These are phyloP conservation scores for Lichtheimia hyalospora DNA, from an alignment of 371 early-diverging fungal genomes.

Conservation along the genomic window DNA sequence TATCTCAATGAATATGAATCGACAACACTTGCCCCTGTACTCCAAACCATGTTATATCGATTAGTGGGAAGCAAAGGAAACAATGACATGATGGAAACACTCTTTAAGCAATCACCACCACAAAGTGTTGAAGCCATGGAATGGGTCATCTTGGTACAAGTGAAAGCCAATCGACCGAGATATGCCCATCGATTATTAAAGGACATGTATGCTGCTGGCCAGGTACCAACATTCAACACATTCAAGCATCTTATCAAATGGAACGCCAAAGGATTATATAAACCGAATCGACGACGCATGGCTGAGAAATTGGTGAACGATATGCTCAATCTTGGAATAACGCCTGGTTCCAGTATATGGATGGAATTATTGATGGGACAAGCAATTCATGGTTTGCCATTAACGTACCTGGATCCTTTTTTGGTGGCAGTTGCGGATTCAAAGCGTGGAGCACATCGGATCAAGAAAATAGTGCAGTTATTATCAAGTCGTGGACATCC, in stretches of 20 bases:
- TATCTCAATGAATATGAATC: not conserved
- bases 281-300: constrained; percentile 1
- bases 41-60: constrained; percentile 4
- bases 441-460: not conserved
- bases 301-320: constrained; percentile 10
- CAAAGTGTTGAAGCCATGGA: constrained; percentile 9
- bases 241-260: constrained; percentile 15
- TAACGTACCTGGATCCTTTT: not conserved
- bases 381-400: constrained; percentile 1
- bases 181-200: constrained; percentile 9
- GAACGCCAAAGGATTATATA: constrained; percentile 11
- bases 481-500: constrained; percentile 14
- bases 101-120: not conserved
- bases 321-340: constrained; percentile 13
- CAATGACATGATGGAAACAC: constrained; percentile 11
- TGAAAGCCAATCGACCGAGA: constrained; percentile 6
- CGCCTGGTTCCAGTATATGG: constrained; percentile 6
- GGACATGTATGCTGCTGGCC: constrained; percentile 6
- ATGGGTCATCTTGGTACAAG: constrained; percentile 7
- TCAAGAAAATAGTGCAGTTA: constrained; percentile 9
- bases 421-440: constrained; percentile 5
- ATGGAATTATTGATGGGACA: constrained; percentile 16
- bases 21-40: not conserved
- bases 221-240: constrained; percentile 9
- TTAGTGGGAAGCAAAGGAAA: constrained; percentile 6